Evolutionary conservation across 2,329 filamentous ascomycete species (phyloP).

Genomic region (Ophiobolus disseminans): DNA sequence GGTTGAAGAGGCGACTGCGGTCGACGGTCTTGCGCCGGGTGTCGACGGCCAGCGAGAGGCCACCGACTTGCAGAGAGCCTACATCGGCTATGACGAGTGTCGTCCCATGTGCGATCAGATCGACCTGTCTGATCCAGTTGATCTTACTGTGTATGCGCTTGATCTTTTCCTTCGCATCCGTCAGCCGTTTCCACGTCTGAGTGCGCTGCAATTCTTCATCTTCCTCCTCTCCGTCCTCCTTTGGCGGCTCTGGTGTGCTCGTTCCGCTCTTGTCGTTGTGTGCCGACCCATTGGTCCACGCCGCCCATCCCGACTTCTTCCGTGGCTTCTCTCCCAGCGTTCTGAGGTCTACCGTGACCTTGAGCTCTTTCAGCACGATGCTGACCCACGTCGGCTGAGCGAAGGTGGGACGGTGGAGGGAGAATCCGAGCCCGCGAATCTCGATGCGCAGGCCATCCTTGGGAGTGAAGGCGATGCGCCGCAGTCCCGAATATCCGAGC

Average conservation of each 20-base stretch:
- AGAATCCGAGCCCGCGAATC: conserved; percentile 85
- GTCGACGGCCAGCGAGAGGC: conserved; percentile 84
- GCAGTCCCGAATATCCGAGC: conserved; percentile 89
- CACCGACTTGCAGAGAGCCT: conserved; percentile 84
- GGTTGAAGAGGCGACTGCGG: conserved; percentile 85
- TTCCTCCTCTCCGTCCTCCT: conserved; percentile 24
- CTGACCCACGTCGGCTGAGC: conserved; percentile 97
- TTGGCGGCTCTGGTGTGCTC: conserved; percentile 24
- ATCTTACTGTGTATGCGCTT: conserved; percentile 87
- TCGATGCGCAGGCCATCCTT: conserved; percentile 89
- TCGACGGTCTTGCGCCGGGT: conserved; percentile 92
- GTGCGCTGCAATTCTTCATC: conserved; percentile 60
- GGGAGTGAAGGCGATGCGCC: conserved; percentile 87
- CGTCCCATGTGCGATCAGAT: conserved; percentile 83
- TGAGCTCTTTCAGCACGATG: conserved; percentile 83
- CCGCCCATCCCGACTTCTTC: conserved; percentile 39
- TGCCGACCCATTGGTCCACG: conserved; percentile 41
- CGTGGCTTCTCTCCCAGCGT: conserved; percentile 59
- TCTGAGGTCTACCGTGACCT: conserved; percentile 79
- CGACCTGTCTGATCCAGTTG: conserved; percentile 86
- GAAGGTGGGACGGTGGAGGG: conserved; percentile 92
- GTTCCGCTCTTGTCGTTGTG: conserved; percentile 26
- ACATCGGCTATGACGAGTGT: conserved; percentile 79
- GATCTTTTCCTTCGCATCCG: conserved; percentile 79
- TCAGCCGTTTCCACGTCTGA: conserved; percentile 82